These are phyloP conservation scores for Kuraishia molischiana DNA, from an alignment of 805 yeast species.

Conservation along the genomic window DNA sequence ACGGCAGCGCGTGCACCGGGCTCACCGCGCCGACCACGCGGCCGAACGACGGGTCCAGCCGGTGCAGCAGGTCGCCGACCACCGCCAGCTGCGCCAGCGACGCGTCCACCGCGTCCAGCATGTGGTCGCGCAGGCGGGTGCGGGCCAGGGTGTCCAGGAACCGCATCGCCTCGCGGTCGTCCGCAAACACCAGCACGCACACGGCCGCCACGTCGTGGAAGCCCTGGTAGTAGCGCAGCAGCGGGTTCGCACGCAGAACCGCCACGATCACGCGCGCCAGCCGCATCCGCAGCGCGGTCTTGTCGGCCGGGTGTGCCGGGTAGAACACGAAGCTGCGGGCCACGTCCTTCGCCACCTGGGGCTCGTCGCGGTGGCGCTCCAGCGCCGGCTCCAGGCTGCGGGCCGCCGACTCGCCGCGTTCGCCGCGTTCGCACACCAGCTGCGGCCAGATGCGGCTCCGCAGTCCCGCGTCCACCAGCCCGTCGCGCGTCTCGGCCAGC, in stretches of 20 bases:
- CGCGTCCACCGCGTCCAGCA: constrained; percentile 62
- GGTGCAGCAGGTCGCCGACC: constrained; percentile 50
- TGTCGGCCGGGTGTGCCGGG: constrained; percentile 14
- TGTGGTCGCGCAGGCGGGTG: constrained; percentile 68
- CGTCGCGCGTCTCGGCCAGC: constrained; percentile 34
- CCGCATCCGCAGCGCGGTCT: constrained; percentile 25
- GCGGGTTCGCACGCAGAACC: constrained; percentile 52
- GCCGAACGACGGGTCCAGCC: constrained; percentile 35
- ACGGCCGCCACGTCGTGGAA: constrained; percentile 80
- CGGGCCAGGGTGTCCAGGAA: constrained; percentile 49
- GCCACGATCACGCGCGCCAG: constrained; percentile 35
- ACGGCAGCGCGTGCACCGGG: constrained; percentile 66
- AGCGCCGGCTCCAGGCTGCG: constrained; percentile 1
- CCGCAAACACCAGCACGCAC: constrained; percentile 40
- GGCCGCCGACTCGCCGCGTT: too few relatives aligned
- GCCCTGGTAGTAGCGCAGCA: constrained; percentile 80
- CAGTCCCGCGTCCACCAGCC: constrained; percentile 30
- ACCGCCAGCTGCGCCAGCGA: constrained; percentile 57
- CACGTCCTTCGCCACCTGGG: constrained; percentile 73
- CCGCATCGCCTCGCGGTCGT: constrained; percentile 23
- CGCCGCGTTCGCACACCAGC: constrained; percentile 30
- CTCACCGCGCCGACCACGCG: constrained; percentile 29
- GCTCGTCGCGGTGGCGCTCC: constrained; percentile 58
- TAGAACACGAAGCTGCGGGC: constrained; percentile 52
- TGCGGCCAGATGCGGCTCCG: constrained; percentile 43